These are phyloP conservation scores for Xanthoconium purpureum DNA, from an alignment of 768 basidiomycete genomes.

Conservation along the genomic window DNA sequence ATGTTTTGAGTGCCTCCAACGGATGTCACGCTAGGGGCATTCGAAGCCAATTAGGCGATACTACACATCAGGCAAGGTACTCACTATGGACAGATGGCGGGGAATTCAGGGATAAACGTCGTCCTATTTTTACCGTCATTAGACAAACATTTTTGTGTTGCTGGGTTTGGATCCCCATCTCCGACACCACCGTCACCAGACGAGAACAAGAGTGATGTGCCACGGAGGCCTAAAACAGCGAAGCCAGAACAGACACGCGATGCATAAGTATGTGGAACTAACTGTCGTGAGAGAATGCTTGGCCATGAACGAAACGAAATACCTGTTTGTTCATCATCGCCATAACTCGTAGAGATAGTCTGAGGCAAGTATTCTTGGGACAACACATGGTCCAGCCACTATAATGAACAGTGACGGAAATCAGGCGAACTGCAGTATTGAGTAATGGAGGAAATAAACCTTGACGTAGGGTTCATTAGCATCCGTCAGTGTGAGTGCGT, in stretches of 20 bases:
- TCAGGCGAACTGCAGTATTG: background rate
- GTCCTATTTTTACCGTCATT: slow-evolving; percentile 57
- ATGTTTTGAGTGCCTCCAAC: slow-evolving; percentile 64
- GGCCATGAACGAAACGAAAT: background rate
- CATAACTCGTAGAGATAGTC: slow-evolving; percentile 71
- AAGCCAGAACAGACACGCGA: slow-evolving; percentile 56
- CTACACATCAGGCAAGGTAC: background rate
- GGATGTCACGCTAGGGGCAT: slow-evolving; percentile 53
- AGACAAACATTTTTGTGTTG: slow-evolving; percentile 50
- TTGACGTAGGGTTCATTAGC: slow-evolving; percentile 49
- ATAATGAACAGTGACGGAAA: slow-evolving; percentile 4
- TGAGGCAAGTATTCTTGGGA: slow-evolving; percentile 46
- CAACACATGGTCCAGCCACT: slow-evolving; percentile 66
- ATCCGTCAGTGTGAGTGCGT: slow-evolving; percentile 37
- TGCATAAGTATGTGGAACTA: slow-evolving; percentile 59
- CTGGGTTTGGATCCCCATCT: slow-evolving; percentile 52
- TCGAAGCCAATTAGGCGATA: background rate
- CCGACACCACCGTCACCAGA: slow-evolving; percentile 73
- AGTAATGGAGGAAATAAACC: slow-evolving; percentile 27
- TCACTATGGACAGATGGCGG: slow-evolving; percentile 58
- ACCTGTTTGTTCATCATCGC: slow-evolving; percentile 72
- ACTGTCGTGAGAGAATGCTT: background rate
- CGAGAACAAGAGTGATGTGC: slow-evolving; percentile 60
- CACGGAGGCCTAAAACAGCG: slow-evolving; percentile 67
- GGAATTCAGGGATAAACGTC: slow-evolving; percentile 58